Conservation (phyloP, 257 asterid species). For the Solanum lycopersicoides region DNA sequence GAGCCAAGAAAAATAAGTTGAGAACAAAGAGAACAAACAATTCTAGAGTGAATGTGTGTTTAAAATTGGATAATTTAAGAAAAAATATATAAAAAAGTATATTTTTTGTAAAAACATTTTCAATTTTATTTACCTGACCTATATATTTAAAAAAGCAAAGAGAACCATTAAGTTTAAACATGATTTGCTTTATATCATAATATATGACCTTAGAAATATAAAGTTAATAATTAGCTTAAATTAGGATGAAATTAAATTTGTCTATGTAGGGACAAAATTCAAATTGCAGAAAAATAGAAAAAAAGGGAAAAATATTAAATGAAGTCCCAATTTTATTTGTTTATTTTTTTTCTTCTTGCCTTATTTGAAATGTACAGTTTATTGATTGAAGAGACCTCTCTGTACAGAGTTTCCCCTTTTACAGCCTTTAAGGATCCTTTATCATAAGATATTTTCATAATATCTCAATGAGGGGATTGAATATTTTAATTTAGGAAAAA, state of each 20-base stretch:
- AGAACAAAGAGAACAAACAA: background rate
- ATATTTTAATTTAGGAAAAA: too few relatives aligned
- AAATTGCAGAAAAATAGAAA: background rate
- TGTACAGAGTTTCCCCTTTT: background rate
- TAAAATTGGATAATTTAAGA: background rate
- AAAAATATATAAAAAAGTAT: background rate
- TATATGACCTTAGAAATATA: background rate
- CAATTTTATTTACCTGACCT: background rate
- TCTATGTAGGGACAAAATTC: background rate
- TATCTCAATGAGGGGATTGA: background rate
- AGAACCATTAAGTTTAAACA: background rate
- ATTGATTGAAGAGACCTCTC: background rate
- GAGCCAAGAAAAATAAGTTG: background rate
- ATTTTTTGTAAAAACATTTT: background rate
- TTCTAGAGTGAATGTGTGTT: too few relatives aligned
- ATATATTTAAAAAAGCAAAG: background rate
- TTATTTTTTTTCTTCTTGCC: background rate
- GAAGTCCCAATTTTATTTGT: background rate
- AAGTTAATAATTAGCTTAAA: background rate
- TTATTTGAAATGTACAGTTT: background rate
- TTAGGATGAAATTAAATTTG: background rate
- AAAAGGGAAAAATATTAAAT: background rate
- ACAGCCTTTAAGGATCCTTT: background rate
- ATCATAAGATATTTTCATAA: background rate
- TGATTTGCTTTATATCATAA: background rate